Evolutionary conservation across 2,329 filamentous ascomycete species (phyloP).

Genomic region (Seiridium cupressi): DNA sequence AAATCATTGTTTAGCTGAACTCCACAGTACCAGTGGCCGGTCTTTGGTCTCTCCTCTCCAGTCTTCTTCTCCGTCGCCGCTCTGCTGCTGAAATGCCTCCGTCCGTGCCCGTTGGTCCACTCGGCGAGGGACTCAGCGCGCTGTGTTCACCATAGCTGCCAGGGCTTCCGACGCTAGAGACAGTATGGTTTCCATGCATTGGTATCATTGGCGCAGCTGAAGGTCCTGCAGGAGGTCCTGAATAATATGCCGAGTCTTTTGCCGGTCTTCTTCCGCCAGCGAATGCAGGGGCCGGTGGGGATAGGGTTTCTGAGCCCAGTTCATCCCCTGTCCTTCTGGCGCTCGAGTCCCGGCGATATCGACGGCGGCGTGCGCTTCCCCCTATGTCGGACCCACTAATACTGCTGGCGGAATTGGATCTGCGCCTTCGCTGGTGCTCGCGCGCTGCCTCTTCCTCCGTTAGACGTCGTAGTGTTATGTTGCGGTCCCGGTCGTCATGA

Average conservation of each 20-base stretch:
- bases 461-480: constrained; percentile 59
- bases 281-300: constrained; percentile 56
- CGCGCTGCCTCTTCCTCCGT: constrained; percentile 58
- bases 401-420: constrained; percentile 52
- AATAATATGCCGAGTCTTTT: constrained; percentile 64
- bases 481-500: constrained; percentile 58
- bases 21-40: constrained; percentile 18
- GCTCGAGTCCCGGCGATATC: constrained; percentile 55
- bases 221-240: constrained; percentile 43
- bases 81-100: constrained; percentile 46
- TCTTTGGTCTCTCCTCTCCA: constrained; percentile 48
- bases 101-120: constrained; percentile 33
- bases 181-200: constrained; percentile 29
- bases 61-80: constrained; percentile 52
- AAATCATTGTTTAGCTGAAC: constrained; percentile 12
- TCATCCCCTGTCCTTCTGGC: constrained; percentile 47
- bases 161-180: constrained; percentile 49
- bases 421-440: constrained; percentile 33
- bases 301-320: constrained; percentile 41
- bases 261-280: constrained; percentile 45
- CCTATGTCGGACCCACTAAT: constrained; percentile 56
- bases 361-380: constrained; percentile 33
- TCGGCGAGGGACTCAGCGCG: constrained; percentile 46
- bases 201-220: constrained; percentile 13
- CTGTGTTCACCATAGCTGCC: constrained; percentile 55